Evolutionary conservation across 2,329 filamentous ascomycete species (phyloP), one percentile per base, ranked within the genome.

Genomic region (Hortaea werneckii): DNA sequence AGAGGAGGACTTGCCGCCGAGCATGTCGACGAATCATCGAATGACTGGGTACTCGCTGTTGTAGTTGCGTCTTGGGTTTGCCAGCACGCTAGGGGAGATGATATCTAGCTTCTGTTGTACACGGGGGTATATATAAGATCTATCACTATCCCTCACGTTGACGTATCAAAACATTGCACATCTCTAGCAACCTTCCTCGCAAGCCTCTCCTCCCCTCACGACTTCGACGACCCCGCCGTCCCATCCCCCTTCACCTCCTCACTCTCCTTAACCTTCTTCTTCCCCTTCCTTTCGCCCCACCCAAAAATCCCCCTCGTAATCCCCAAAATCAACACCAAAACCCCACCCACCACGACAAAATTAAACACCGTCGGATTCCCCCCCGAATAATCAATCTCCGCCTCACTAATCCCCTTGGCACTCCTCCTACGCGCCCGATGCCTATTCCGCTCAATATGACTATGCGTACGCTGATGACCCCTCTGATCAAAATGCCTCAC

Each of bases 401-500:
- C 53, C 35, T 49, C 52, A 29, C 39, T 45, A 20, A 55, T 44
- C 6, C 48, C 51, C 39, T 50, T 41, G 40, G 49, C 47, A 35
- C 49, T 44, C 40, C 50, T 54, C 50, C 53, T 50, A 32, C 50
- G 52, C 26, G 44, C 49, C 47, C 40, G 45, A 26, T 58, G 54
- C 37, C 56, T 41, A 13, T 47, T 54, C 41, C 49, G 48, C 50
- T 59, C 57, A 6, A 84, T 74, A 30, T 75, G 70, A 42, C 76
- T 72, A 52, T 94, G 87, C 48, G 87, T 94, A 50, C 79, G 73
- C 56, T 80, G 79, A 65, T 95, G 89, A 7, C 76, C 74, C 37
- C 68, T 71, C 37, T 77, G 76, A 67, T 96, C 83, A 56, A 95
- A 98, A 67, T 95, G 85, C 54, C 80, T 78, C 29, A 87, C 72